Percentiles rank a stretch among this genome's conserved stretches.
phyloP scores from a whole-genome alignment of 192 early-diverging fungal species.

The Coemansia sp. region DNA sequence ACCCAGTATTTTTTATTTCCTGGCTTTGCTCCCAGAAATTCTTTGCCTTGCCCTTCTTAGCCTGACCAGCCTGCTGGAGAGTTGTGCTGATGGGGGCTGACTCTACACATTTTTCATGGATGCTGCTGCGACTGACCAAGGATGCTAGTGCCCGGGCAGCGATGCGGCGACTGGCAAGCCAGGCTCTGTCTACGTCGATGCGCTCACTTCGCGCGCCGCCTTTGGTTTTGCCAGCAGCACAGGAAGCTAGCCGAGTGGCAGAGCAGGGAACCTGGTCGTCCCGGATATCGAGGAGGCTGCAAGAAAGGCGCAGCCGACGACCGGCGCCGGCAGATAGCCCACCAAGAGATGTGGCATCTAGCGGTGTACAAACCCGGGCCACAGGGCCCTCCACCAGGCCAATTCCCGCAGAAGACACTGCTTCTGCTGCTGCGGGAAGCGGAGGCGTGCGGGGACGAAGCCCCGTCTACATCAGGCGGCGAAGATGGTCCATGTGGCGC shows the following conservation, averaged over 20 bases:
- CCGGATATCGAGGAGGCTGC: constrained; percentile 12
- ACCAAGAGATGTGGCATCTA: neutral
- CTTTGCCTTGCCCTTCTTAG: neutral
- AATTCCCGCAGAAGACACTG: neutral
- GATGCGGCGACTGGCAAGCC: constrained; percentile 17
- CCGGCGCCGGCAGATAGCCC: neutral
- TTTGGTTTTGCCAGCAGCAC: neutral
- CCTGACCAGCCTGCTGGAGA: neutral
- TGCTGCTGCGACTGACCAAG: constrained; percentile 22
- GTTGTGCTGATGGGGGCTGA: constrained; percentile 36
- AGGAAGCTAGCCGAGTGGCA: neutral
- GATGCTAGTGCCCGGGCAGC: constrained; percentile 17
- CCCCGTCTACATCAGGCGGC: constrained; percentile 7
- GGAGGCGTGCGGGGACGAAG: neutral
- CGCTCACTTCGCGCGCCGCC: neutral
- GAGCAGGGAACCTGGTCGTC: constrained; percentile 4
- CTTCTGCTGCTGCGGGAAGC: neutral
- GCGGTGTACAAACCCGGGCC: neutral
- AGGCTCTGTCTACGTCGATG: neutral
- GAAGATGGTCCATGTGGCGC: constrained; percentile 30
- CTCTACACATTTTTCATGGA: constrained; percentile 37
- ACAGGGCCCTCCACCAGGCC: neutral
- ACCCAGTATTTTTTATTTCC: neutral
- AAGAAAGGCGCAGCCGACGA: constrained; percentile 13
- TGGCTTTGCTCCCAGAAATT: neutral